Base-by-base conservation (phyloP, 1,284 basidiomycete species). In the Serendipita sp. region DNA sequence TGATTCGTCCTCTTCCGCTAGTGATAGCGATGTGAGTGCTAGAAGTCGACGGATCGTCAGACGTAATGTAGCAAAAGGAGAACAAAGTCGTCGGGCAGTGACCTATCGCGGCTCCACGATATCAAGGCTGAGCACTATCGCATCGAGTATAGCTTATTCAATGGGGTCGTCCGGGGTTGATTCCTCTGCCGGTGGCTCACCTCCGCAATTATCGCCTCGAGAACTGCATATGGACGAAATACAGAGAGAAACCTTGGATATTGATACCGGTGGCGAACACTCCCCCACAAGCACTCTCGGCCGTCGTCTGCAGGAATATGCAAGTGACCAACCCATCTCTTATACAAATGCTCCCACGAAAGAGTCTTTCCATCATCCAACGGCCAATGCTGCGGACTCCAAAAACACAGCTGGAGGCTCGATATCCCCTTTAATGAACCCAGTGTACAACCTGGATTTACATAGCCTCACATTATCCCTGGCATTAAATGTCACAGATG, bases 381-480 rank as follows among this genome's bases (percentile, higher is more conserved):
- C 45, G 50, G 13, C 42, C 55, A 34, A 17, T 6, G 2, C 8
- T 1, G 13, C 22, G 10, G 13, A 32, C 10, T 1, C n/a, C 32
- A 13, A 22, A 41, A 22, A 41, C n/a, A 22, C 17, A 41, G 17
- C 55, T 34, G 26, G 60, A 43, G 30, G 29, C 5, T 15, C 47
- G 17, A 64, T 30, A 41, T 69, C 70, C 55, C 75, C 74, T 4
- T 69, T 83, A 13, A 82, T 82, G 22, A 82, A 82, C 67, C 69
- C 72, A 53, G 76, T 71, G 6, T 69, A 83, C 65, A 73, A 78
- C 53, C 73, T 85, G 34, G 84, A 87, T 71, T 65, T 81, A 62
- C 74, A 77, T 62, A 76, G 77, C 4, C 70, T 85, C 62, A 82
- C 83, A 67, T 70, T 86, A 64, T 83, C 85, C 70, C 74, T 88